Evolutionary conservation across 2,329 filamentous ascomycete species (phyloP).

Genomic region (Cercospora sesami): DNA sequence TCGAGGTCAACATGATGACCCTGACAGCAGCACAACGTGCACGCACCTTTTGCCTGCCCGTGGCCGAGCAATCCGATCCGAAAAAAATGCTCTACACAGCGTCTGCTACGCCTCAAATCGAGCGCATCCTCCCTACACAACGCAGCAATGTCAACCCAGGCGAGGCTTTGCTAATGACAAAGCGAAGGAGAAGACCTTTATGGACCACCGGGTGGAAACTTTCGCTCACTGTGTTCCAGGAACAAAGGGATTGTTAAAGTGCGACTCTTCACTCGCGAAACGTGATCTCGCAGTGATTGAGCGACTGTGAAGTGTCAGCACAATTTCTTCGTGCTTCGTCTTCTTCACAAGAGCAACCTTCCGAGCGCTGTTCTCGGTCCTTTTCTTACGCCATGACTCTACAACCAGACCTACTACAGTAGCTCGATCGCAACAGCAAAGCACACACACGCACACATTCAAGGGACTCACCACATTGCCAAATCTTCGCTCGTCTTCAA

Average conservation of each 20-base stretch:
- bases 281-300: not conserved
- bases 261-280: not conserved
- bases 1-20: not conserved
- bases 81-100: slow-evolving; percentile 12
- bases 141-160: slow-evolving; percentile 41
- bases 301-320: not conserved
- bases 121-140: not conserved
- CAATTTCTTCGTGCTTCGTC: not conserved
- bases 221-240: slow-evolving; percentile 46
- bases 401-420: not conserved
- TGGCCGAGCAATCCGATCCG: slow-evolving; percentile 1
- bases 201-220: slow-evolving; percentile 57
- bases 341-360: not conserved
- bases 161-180: slow-evolving; percentile 34
- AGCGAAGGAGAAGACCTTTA: slow-evolving; percentile 39
- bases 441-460: not conserved
- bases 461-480: not conserved
- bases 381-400: not conserved
- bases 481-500: too few relatives aligned
- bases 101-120: slow-evolving; percentile 14
- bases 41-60: not conserved
- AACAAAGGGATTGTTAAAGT: not conserved
- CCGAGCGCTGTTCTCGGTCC: not conserved
- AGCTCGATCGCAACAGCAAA: not conserved
- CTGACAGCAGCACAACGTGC: not conserved